phyloP scores from a whole-genome alignment of 495 filamentous ascomycete species.

The Penicillium paradoxum region DNA sequence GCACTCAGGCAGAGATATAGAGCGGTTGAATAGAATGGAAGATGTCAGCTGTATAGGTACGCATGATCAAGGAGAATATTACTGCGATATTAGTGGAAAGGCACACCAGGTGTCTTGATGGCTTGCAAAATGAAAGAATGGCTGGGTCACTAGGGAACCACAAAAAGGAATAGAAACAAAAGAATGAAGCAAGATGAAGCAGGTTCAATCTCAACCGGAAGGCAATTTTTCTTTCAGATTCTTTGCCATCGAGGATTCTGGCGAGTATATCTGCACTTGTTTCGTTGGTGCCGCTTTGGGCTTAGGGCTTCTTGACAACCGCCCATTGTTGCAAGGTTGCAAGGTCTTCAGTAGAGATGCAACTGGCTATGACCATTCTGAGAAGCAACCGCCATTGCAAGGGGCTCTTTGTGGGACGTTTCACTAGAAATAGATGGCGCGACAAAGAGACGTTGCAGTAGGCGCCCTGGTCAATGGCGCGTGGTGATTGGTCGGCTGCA shows the following conservation, averaged over 20 bases:
- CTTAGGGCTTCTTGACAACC: constrained; percentile 3
- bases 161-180: constrained; percentile 6
- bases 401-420: constrained; percentile 17
- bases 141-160: constrained; percentile 1
- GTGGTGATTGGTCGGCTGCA: constrained; percentile 15
- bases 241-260: background rate
- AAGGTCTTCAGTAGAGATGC: background rate
- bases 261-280: constrained; percentile 1
- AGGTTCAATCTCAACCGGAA: background rate
- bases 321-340: background rate
- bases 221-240: background rate
- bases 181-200: constrained; percentile 14
- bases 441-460: constrained; percentile 23
- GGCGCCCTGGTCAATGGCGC: constrained; percentile 10
- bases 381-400: constrained; percentile 7
- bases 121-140: constrained; percentile 13
- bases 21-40: background rate
- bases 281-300: background rate
- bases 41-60: background rate
- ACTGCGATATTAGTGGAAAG: background rate
- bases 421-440: constrained; percentile 13
- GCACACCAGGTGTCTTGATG: constrained; percentile 1
- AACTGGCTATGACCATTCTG: background rate
- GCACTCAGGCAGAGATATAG: constrained; percentile 6
- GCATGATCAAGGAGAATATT: constrained; percentile 2